Evolutionary conservation across 2,329 filamentous ascomycete genomes (phyloP).

Genomic region (Pseudogymnoascus verrucosus): DNA sequence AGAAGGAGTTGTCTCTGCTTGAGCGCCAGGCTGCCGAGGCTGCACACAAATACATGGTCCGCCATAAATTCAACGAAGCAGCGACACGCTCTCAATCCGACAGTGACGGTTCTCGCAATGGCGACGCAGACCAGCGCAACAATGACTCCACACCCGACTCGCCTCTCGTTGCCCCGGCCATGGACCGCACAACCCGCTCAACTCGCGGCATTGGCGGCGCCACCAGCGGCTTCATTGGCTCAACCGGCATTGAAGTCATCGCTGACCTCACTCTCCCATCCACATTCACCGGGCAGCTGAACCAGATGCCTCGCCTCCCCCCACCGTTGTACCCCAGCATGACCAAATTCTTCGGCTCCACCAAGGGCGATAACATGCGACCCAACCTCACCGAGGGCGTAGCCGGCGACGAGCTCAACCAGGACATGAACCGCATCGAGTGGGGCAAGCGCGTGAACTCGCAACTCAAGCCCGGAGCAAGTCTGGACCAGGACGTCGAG

Average conservation of each 20-base stretch:
- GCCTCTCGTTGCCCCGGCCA: constrained; percentile 42
- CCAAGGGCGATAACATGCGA: constrained; percentile 17
- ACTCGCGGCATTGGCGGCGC: constrained; percentile 42
- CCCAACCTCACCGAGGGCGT: constrained; percentile 16
- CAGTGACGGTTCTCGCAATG: constrained; percentile 42
- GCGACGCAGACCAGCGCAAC: constrained; percentile 42
- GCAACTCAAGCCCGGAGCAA: constrained; percentile 22
- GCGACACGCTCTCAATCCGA: constrained; percentile 21
- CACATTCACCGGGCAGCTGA: constrained; percentile 37
- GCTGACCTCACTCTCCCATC: constrained; percentile 50
- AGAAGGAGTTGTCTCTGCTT: constrained; percentile 59
- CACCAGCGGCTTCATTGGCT: constrained; percentile 46
- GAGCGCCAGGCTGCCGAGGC: constrained; percentile 56
- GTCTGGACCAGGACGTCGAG: constrained; percentile 25
- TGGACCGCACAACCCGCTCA: constrained; percentile 58
- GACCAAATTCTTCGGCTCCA: constrained; percentile 21
- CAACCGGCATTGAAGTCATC: constrained; percentile 52
- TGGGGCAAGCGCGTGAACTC: constrained; percentile 26
- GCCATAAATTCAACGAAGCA: constrained; percentile 33
- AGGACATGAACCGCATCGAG: constrained; percentile 21
- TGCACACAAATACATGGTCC: constrained; percentile 53
- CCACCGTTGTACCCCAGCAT: constrained; percentile 20
- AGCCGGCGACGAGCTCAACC: constrained; percentile 18
- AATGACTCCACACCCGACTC: constrained; percentile 35
- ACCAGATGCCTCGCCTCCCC: constrained; percentile 26